Evolutionary conservation across 768 basidiomycete genomes (phyloP).

Genomic region (Psilocybe sp.): DNA sequence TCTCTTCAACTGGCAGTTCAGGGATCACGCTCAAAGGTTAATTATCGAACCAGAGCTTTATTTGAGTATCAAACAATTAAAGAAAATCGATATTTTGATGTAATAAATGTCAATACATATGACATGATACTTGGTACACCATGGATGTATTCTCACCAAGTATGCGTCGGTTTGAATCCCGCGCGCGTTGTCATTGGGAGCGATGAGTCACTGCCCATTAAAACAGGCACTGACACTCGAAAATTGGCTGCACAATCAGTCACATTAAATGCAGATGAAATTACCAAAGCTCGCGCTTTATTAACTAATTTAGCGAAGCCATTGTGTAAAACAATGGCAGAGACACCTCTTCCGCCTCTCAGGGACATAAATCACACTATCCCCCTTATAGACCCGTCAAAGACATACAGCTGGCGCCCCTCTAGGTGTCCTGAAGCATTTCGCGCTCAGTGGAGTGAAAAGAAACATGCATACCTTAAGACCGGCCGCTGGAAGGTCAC

Average conservation of each 20-base stretch:
- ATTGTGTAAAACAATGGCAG: slow-evolving; percentile 20
- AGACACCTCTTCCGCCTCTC: slow-evolving; percentile 31
- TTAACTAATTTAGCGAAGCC: slow-evolving; percentile 13
- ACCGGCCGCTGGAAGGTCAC: slow-evolving; percentile 26
- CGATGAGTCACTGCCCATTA: slow-evolving; percentile 13
- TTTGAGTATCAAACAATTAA: slow-evolving; percentile 31
- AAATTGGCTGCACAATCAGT: not conserved
- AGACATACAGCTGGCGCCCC: slow-evolving; percentile 28
- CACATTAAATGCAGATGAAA: slow-evolving; percentile 9
- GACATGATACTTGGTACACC: slow-evolving; percentile 40
- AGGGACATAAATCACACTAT: slow-evolving; percentile 38
- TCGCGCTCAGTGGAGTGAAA: slow-evolving; percentile 20
- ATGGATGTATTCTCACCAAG: slow-evolving; percentile 31
- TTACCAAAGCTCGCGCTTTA: not conserved
- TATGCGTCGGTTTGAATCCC: slow-evolving; percentile 22
- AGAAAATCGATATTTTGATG: slow-evolving; percentile 24
- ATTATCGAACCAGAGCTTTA: slow-evolving; percentile 14
- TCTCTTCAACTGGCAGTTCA: slow-evolving; percentile 33
- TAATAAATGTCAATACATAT: slow-evolving; percentile 37
- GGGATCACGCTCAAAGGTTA: slow-evolving; percentile 34
- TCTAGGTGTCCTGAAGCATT: slow-evolving; percentile 33
- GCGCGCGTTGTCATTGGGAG: slow-evolving; percentile 23
- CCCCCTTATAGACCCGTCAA: slow-evolving; percentile 29
- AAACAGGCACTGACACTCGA: not conserved
- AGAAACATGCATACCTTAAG: slow-evolving; percentile 21